phyloP scores from a whole-genome alignment of 208 protist species.

The Acanthamoeba lenticulata region DNA sequence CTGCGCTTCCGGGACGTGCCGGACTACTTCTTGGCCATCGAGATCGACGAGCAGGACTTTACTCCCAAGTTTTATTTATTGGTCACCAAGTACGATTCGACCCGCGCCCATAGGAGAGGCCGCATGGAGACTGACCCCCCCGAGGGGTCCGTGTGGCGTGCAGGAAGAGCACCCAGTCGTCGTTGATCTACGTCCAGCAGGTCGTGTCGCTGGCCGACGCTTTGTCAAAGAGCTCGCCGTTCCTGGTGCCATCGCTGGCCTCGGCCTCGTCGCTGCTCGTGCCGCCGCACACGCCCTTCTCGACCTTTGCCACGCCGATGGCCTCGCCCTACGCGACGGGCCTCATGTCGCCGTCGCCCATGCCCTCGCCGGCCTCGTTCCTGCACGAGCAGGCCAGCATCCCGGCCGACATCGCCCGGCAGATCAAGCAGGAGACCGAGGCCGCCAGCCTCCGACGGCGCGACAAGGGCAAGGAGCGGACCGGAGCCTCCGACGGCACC shows the following conservation, averaged over 20 bases:
- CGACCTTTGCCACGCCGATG: constrained; percentile 16
- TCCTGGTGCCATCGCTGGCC: not conserved
- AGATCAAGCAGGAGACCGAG: constrained; percentile 60
- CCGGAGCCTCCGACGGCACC: too few relatives aligned
- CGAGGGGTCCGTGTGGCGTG: not conserved
- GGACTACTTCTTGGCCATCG: constrained; percentile 51
- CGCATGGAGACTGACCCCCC: too few relatives aligned
- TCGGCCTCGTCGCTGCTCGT: not conserved
- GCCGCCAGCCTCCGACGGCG: too few relatives aligned
- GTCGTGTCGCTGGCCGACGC: constrained; percentile 21
- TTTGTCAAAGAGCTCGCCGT: constrained; percentile 16
- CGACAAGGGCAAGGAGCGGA: constrained; percentile 21
- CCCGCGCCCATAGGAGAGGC: not conserved
- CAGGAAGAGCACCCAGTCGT: constrained; percentile 1
- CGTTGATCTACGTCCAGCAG: constrained; percentile 15
- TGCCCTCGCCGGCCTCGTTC: constrained; percentile 29
- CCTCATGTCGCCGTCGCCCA: not conserved
- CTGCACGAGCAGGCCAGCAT: constrained; percentile 54
- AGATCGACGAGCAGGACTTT: constrained; percentile 58
- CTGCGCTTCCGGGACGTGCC: constrained; percentile 57
- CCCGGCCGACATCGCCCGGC: not conserved
- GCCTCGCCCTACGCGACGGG: not conserved
- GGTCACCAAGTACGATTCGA: constrained; percentile 31
- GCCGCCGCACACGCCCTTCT: constrained; percentile 33
- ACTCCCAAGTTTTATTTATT: constrained; percentile 66